A percentile compares a stretch with the other conserved stretches of the same genome.
phyloP scores from a whole-genome alignment of 176 grass and related monocot species.

The Juncus effusus region DNA sequence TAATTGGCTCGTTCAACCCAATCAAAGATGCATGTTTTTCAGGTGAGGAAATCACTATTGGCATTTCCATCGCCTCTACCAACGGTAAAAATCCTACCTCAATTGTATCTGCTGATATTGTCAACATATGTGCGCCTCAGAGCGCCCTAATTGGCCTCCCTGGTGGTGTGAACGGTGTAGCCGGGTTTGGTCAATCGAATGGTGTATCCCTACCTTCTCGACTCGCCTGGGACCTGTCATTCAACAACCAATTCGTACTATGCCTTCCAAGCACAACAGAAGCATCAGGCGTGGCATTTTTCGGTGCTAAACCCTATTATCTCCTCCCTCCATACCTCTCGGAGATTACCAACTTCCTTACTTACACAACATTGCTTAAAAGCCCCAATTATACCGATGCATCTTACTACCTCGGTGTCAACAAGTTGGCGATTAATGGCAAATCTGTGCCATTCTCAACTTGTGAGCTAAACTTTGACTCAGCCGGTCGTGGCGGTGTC shows the following conservation, averaged over 20 bases:
- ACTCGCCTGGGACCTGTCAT: constrained; percentile 29
- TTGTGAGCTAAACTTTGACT: constrained; percentile 24
- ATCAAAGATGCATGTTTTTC: constrained; percentile 10
- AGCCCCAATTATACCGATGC: constrained; percentile 29
- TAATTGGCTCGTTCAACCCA: constrained; percentile 38
- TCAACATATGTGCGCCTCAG: constrained; percentile 38
- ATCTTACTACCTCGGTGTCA: constrained; percentile 43
- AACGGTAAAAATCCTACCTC: constrained; percentile 46
- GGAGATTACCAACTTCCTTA: constrained; percentile 14
- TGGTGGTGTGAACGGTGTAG: constrained; percentile 34
- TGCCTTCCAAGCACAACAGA: constrained; percentile 49
- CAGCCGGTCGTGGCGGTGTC: constrained; percentile 36
- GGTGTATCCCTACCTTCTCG: constrained; percentile 39
- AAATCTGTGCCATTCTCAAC: constrained; percentile 22
- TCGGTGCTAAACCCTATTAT: constrained; percentile 45
- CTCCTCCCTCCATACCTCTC: background rate
- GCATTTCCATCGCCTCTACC: constrained; percentile 43
- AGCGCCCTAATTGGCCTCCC: constrained; percentile 32
- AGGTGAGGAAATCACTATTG: constrained; percentile 18
- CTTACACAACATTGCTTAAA: constrained; percentile 38
- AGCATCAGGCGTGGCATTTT: constrained; percentile 44
- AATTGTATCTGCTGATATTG: constrained; percentile 19
- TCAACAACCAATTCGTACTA: constrained; percentile 42
- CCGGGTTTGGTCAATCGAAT: constrained; percentile 34
- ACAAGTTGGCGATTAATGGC: constrained; percentile 23